A percentile compares a stretch with the other conserved stretches of the same genome.
Conservation (phyloP, 768 basidiomycete species). For the Leccinum olivaceopallidum region DNA sequence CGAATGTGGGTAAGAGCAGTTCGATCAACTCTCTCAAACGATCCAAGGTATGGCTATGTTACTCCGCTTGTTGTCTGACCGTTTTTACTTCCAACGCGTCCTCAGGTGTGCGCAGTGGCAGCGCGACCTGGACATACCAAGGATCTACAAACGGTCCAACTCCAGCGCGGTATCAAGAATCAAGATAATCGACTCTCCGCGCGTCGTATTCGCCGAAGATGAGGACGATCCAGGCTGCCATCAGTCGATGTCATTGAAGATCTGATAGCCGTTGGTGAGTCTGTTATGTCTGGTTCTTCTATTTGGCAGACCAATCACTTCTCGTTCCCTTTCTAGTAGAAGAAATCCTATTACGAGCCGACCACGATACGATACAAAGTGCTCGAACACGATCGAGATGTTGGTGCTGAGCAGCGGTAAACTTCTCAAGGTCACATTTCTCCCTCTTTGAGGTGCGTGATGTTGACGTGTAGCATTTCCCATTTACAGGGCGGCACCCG, state of each 20-base stretch:
- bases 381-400: constrained; percentile 73
- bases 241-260: constrained; percentile 69
- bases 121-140: too few species aligned
- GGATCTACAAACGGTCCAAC: too few species aligned
- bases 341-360: constrained; percentile 77
- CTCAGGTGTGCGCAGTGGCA: too few species aligned
- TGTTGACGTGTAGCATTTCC: neutral
- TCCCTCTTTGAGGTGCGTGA: neutral
- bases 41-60: too few species aligned
- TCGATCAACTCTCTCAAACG: constrained; percentile 61
- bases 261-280: constrained; percentile 82
- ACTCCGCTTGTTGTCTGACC: too few species aligned
- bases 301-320: too few species aligned
- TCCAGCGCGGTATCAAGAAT: constrained; percentile 81
- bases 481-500: constrained; percentile 76
- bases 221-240: constrained; percentile 43
- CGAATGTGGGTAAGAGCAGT: constrained; percentile 96
- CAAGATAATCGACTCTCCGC: constrained; percentile 84
- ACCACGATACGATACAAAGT: constrained; percentile 70
- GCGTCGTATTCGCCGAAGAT: constrained; percentile 91
- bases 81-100: too few species aligned
- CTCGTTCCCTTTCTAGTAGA: constrained; percentile 57
- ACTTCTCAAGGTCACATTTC: constrained; percentile 68
- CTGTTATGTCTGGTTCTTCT: neutral
- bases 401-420: constrained; percentile 81